These are phyloP conservation scores for Carex myosuroides DNA, from an alignment of 176 grass and related monocot species.

Conservation along the genomic window DNA sequence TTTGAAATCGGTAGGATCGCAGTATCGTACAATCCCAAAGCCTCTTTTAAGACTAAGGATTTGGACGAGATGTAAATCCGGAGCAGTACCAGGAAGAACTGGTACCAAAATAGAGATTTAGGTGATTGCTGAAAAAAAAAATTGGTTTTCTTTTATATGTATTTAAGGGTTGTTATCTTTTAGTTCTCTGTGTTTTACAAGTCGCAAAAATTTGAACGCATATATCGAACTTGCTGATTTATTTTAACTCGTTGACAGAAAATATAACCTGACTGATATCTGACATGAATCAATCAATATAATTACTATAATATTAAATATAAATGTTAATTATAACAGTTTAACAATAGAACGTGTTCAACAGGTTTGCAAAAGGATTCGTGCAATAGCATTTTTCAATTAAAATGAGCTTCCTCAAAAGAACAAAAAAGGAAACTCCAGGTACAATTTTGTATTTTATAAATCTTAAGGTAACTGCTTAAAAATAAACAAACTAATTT, in stretches of 20 bases:
- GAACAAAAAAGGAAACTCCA: neutral
- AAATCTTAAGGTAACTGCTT: neutral
- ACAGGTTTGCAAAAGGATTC: neutral
- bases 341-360: neutral
- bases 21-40: neutral
- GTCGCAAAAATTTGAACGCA: neutral
- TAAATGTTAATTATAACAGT: neutral
- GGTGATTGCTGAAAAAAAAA: neutral
- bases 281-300: neutral
- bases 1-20: too few relatives aligned
- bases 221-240: neutral
- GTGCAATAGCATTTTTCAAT: neutral
- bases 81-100: neutral
- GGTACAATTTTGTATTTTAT: neutral
- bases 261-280: neutral
- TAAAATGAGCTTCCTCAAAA: neutral
- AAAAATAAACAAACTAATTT: neutral
- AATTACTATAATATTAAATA: neutral
- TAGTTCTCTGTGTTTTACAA: neutral
- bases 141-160: too few relatives aligned
- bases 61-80: neutral
- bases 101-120: neutral
- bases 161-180: neutral
- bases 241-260: neutral
- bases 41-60: neutral